Evolutionary conservation across 208 protist genomes (phyloP).

Genomic region (Lotmaria passim): DNA sequence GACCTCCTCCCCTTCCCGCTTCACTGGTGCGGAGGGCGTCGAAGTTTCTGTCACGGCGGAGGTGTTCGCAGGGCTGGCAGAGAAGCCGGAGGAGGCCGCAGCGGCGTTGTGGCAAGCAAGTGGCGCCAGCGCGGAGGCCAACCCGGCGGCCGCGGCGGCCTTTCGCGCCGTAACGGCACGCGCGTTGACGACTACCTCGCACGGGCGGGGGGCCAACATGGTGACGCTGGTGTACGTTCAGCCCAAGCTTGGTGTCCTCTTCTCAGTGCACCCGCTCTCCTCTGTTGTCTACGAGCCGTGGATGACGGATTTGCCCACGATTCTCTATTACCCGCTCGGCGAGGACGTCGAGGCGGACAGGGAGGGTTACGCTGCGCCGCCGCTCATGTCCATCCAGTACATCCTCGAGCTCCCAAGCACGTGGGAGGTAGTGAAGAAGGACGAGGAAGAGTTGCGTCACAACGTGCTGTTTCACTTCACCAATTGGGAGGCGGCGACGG

Average conservation of each 20-base stretch:
- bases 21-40: conserved; percentile 1
- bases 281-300: conserved; percentile 55
- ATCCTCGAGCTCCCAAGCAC: conserved; percentile 44
- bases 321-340: conserved; percentile 68
- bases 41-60: conserved; percentile 15
- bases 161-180: conserved; percentile 19
- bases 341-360: conserved; percentile 6
- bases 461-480: conserved; percentile 73
- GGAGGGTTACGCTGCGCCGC: conserved; percentile 4
- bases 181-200: conserved; percentile 10
- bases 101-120: conserved; percentile 19
- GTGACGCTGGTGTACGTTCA: conserved; percentile 54
- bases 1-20: conserved; percentile 15
- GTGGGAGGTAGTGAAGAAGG: conserved; percentile 45
- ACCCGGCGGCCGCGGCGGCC: conserved; percentile 16
- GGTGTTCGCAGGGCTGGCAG: conserved; percentile 14
- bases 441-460: conserved; percentile 62
- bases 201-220: conserved; percentile 14
- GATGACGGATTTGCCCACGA: conserved; percentile 42
- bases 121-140: not conserved
- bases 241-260: conserved; percentile 48
- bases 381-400: conserved; percentile 38
- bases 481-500: conserved; percentile 39
- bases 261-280: conserved; percentile 44
- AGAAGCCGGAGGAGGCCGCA: conserved; percentile 20